Base-by-base conservation (phyloP, 768 basidiomycete species). In the Tricholoma hemisulphureum region DNA sequence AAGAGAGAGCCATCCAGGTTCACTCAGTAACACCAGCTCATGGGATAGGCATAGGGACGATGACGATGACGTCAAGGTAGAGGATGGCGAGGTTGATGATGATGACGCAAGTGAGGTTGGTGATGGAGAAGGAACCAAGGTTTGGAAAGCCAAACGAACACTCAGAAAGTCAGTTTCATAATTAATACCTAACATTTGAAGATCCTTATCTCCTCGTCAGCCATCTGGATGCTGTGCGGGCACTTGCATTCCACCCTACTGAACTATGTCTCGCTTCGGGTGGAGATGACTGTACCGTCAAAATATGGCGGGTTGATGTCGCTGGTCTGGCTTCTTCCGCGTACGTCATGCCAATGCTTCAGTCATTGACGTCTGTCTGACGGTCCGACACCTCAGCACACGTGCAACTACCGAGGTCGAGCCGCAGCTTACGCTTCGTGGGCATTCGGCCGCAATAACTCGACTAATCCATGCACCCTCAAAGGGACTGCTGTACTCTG, bases 211-310 rank as follows among this genome's bases (percentile, higher is more conserved):
- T 56, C 48, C 51, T 56, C 51, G 24, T 49, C 65, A 96, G 94
- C 71, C 97, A 99, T 72, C 78, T 99, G 60, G 96, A 98, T 71
- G 87, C 93, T 13, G 94, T 97, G 37, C 86, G 95, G 53, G 88
- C 92, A 6, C 77, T 98, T 21, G 87, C 91, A 0, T 96, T 97
- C 81, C 92, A 94, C 67, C 91, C 91, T 1, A 88, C 78, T 32
- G 91, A 93, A 62, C 74, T 93, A 43, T 88, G 88, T 65, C 75
- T 98, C 54, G 95, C 91, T n/a, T 93, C 90, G 46, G 97, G 89
- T 21, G 93, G 95, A 26, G 96, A 98, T 69, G 97, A 99, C 69
- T 91, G 85, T 69, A 95, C 93, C 6, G 87, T 98, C 55, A 99
- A 99, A 72, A 83, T 98, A 53, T 99, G 97, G 97, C 83, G 92